Base-by-base conservation (phyloP, 169 alveolate genomes). In the Plasmodium vinckei region DNA sequence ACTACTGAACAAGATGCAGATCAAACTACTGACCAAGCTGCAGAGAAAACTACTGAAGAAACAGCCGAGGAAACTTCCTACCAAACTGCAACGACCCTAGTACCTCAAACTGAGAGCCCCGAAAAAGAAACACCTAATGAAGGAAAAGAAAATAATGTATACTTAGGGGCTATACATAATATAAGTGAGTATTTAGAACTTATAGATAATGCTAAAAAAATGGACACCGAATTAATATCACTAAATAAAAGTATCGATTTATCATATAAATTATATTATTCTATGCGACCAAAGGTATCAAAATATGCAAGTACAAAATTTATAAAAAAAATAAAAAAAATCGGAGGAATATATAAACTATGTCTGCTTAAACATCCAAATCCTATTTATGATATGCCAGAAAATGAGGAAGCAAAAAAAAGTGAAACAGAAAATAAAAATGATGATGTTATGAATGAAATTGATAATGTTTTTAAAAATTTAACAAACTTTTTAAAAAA, bases 361-460 rank as follows among this genome's bases (percentile, higher is more conserved):
- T 77, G 89, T 49, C 71, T 96, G 17, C 98, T 46, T 5, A 61
- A 39, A 17, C 89, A 87, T 6, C 87, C 90, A 0, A 47, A 87
- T 19, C 70, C 46, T 6, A 59, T 63, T 33, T 68, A 73, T 13
- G 53, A 61, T 15, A 21, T 46, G 17, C 12, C 9, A 2, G 4
- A 33, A 33, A 51, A 51, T 4, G 21, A 0, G 1, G 59, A 51
- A 15, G 6, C 27, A 33, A 17, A 7, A 5, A 27, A 71, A 4
- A 7, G 7, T 10, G 21, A 17, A 9, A 25, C 15, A 25, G 53
- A 72, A 12, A 42, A 65, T 17, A 25, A 25, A 23, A 61, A 9
- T 1, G 23, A 5, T 12, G 13, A 15, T 4, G 19, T 56, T 0
- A 12, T 10, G 25, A 44, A 59, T 1, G 23, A 61, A n/a, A 25